These are phyloP conservation scores for Exophiala dermatitidis DNA, from an alignment of 2,329 filamentous ascomycete genomes.

Conservation along the genomic window DNA sequence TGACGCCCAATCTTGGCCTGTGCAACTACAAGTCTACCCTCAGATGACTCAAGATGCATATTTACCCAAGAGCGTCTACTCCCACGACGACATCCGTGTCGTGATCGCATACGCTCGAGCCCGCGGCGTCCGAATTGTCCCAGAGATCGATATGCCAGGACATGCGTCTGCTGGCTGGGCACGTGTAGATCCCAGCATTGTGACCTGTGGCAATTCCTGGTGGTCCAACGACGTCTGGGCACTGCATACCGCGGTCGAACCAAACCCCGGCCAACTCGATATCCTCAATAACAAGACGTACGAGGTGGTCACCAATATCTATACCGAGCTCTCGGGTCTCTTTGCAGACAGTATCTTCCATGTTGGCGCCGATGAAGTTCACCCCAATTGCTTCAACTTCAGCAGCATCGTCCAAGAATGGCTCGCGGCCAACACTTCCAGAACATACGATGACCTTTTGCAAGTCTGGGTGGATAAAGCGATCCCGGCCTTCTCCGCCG, in stretches of 20 bases:
- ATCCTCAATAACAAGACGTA: conserved; percentile 52
- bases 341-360: conserved; percentile 51
- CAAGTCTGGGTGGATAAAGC: conserved; percentile 50
- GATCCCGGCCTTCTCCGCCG: conserved; percentile 44
- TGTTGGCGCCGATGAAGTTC: conserved; percentile 51
- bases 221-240: conserved; percentile 54
- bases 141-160: conserved; percentile 58
- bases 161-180: conserved; percentile 52
- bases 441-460: conserved; percentile 46
- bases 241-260: conserved; percentile 50
- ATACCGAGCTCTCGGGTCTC: conserved; percentile 45
- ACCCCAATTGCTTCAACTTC: conserved; percentile 53
- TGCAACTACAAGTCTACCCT: conserved; percentile 45
- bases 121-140: conserved; percentile 53
- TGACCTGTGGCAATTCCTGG: conserved; percentile 52
- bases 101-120: conserved; percentile 47
- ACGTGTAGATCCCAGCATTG: conserved; percentile 50
- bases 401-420: conserved; percentile 44
- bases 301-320: conserved; percentile 48
- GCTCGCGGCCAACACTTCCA: conserved; percentile 45
- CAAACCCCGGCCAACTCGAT: conserved; percentile 52
- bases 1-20: conserved; percentile 51
- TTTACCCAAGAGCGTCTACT: conserved; percentile 44
- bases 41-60: conserved; percentile 51
- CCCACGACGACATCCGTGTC: conserved; percentile 37